Evolutionary conservation across 176 grass and related monocot species (phyloP), one percentile per base, ranked within the genome.

Genomic region (Rhipidocladum racemiflorum): DNA sequence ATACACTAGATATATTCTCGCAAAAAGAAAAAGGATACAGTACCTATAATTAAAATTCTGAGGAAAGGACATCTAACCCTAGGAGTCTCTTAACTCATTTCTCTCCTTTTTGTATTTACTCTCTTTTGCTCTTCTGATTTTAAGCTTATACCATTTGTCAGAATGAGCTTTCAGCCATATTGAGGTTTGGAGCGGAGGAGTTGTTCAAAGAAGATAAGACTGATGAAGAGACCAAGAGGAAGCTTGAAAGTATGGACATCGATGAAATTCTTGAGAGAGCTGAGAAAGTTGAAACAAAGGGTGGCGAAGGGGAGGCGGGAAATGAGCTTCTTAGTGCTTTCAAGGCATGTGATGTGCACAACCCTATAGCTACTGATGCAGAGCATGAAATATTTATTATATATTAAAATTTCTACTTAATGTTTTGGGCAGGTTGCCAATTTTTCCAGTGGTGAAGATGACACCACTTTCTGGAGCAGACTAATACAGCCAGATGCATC

Each of bases 231-330:
- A 87, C 79, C 57, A 99, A 99, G 87, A 91, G 86, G 73, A 80
- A 67, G 82, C 96, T 99, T 72, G 96, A 99, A 90, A 93, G 92
- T 63, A 91, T 99, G 91, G 96, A 99, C 84, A 99, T 99, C 45
- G 96, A 99, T 91, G 96, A 99, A 90, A 99, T 99, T 91, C 92
- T 99, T 75, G 96, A 95, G 85, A 93, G 96, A 87, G 96, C 96
- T 61, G 96, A 99, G 76, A 99, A 99, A 85, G 85, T 99, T 59
- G 96, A 99, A 91, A 86, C 92, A 35, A 99, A 99, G 78, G 89
- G 36, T 38, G 75, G 61, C 87, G 92, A 93, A 81, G 96, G 79
- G 72, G 96, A 99, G 77, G 71, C 85, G 79, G 96, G 96, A 81
- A 91, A 92, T 74, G 96, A 99, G 68, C 83, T 99, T 79, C 87